phyloP scores from a whole-genome alignment of 2,329 filamentous ascomycete species.

The Colletotrichum trifolii region DNA sequence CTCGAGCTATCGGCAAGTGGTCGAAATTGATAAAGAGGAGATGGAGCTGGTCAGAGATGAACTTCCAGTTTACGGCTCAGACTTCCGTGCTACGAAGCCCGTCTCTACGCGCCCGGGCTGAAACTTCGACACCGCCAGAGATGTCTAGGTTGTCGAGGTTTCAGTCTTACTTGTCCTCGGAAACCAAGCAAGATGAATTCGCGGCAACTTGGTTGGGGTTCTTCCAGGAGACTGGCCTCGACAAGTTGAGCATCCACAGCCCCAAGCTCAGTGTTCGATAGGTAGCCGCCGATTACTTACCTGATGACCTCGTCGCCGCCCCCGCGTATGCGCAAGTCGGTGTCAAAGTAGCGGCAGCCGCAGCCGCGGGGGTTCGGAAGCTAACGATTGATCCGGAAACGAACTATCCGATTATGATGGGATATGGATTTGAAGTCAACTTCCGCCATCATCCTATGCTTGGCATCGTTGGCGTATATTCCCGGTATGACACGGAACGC shows the following conservation, averaged over 20 bases:
- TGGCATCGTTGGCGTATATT: conserved; percentile 1
- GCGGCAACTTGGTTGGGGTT: background rate
- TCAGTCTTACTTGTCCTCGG: background rate
- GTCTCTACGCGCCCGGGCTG: no score
- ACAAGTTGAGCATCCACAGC: background rate
- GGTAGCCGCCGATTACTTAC: background rate
- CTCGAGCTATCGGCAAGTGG: background rate
- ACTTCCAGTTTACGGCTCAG: background rate
- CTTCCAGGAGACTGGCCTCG: background rate
- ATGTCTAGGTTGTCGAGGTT: background rate
- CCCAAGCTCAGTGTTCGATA: background rate
- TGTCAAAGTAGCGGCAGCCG: background rate
- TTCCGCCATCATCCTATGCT: conserved; percentile 10
- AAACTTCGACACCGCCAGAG: background rate
- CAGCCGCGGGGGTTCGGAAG: background rate
- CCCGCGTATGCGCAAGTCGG: conserved; percentile 7
- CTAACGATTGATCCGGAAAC: background rate
- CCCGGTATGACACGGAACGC: background rate
- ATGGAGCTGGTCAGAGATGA: conserved; percentile 1
- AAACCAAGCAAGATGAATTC: background rate
- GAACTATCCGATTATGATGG: background rate
- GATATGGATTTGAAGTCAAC: background rate
- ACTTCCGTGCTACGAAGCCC: background rate
- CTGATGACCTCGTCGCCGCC: conserved; percentile 4
- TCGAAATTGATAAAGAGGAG: background rate